Percentiles rank a stretch among this genome's conserved stretches.
Conservation (phyloP, 345 rosid species). For the Bruguiera parviflora region DNA sequence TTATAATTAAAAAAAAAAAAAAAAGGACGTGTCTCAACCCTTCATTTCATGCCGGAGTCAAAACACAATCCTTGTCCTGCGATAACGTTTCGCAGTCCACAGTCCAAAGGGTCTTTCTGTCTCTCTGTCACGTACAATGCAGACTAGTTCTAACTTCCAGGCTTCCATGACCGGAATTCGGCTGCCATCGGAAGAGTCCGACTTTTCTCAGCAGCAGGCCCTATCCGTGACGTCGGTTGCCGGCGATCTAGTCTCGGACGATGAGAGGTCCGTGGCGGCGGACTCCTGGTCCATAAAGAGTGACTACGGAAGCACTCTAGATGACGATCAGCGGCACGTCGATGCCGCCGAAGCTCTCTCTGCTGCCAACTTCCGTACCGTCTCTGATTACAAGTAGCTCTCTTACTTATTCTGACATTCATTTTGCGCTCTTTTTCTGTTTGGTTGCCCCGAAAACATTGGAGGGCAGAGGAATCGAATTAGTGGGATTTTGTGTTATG, state of each 20-base stretch:
- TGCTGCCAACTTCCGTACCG: slow-evolving; percentile 61
- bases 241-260: slow-evolving; percentile 77
- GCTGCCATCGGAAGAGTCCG: slow-evolving; percentile 27
- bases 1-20: too few relatives aligned
- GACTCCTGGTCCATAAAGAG: slow-evolving; percentile 99
- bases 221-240: slow-evolving; percentile 1
- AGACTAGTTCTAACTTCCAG: too few relatives aligned
- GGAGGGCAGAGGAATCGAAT: too few relatives aligned
- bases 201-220: slow-evolving; percentile 19
- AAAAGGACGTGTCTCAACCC: too few relatives aligned
- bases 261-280: slow-evolving; percentile 92
- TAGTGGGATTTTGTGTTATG: too few relatives aligned
- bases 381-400: slow-evolving; percentile 68
- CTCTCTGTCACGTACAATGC: too few relatives aligned
- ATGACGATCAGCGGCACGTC: slow-evolving; percentile 96
- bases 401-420: too few relatives aligned
- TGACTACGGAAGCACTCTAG: slow-evolving; percentile 96
- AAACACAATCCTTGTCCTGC: too few relatives aligned
- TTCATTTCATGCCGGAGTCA: too few relatives aligned
- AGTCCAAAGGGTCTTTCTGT: too few relatives aligned
- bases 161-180: slow-evolving; percentile 25
- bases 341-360: slow-evolving; percentile 93
- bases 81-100: too few relatives aligned
- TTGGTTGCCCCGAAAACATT: background rate
- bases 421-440: too few relatives aligned